Base-by-base conservation (phyloP, 2,329 filamentous ascomycete genomes). In the Plectosphaerella sp. region DNA sequence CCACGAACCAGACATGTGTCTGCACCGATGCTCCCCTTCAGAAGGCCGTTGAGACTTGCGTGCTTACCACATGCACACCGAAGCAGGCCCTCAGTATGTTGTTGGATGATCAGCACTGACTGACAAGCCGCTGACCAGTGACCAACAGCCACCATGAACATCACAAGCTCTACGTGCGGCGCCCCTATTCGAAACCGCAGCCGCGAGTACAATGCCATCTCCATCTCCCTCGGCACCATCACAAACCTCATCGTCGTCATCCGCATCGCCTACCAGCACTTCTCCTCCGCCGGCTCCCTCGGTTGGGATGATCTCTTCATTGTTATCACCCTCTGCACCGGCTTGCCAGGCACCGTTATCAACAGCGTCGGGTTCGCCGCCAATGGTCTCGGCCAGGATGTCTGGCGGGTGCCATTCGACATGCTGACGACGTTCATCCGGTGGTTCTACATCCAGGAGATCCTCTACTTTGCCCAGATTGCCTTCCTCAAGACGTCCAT, bases 401-500 rank as follows among this genome's bases (percentile, higher is more conserved):
- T 80, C 15, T 82, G 78, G 78, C 77, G 74, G 0, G 54, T 82
- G 5, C 54, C 65, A 0, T 61, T 67, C 0, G 60, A 67, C 1
- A 57, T 69, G 15, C 70, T 83, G 45, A 75, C 71, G 25, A 60
- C 61, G 1, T 76, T 82, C 25, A 61, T 69, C 8, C 64, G 67
- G 24, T 71, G 64, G 57, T 72, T 79, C 22, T 79, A 73, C 57
- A 59, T 69, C 53, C 66, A 70, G 58, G 70, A 73, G 25, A 55
- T 67, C 7, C 48, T 78, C 20, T 80, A 82, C 61, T 78, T 80
- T 58, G 49, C 64, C 3, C 64, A 74, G 15, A 61, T 79, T 12
- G 64, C 73, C 2, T 62, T 78, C 24, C 67, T 78, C 15, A 80
- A 82, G 56, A 61, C 79, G 5, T 72, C 78, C 0, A 67, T 84